A percentile compares a stretch with the other conserved stretches of the same genome.
These are phyloP conservation scores for Akanthomyces uredinophilus DNA, from an alignment of 2,329 filamentous ascomycete genomes.

Conservation along the genomic window DNA sequence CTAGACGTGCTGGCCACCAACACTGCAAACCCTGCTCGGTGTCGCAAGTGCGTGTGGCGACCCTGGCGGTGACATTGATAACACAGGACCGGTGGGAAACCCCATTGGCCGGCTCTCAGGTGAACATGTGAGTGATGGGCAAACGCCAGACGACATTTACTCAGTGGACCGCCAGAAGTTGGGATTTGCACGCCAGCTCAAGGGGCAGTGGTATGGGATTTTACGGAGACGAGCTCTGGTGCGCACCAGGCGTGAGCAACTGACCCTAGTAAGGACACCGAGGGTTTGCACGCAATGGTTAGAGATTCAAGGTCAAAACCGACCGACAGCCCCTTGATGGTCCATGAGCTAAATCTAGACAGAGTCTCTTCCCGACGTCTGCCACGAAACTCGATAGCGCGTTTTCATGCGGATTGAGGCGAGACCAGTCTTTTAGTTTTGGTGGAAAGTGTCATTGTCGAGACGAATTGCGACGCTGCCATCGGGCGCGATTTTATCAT, in stretches of 20 bases:
- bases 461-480: conserved; percentile 24
- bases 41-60: conserved; percentile 5
- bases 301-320: conserved; percentile 31
- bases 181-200: conserved; percentile 30
- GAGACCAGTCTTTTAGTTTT: conserved; percentile 31
- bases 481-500: conserved; percentile 30
- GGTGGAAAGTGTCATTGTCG: conserved; percentile 35
- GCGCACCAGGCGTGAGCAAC: conserved; percentile 29
- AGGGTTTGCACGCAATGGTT: conserved; percentile 36
- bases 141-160: conserved; percentile 24
- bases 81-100: conserved; percentile 33
- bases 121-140: conserved; percentile 26
- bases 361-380: conserved; percentile 20
- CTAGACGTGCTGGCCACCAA: not conserved
- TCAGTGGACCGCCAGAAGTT: conserved; percentile 26
- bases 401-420: conserved; percentile 30
- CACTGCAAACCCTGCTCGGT: not conserved
- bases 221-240: conserved; percentile 33
- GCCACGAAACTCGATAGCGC: conserved; percentile 33
- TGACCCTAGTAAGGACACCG: conserved; percentile 20
- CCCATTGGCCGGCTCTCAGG: conserved; percentile 27
- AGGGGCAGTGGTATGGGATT: conserved; percentile 30
- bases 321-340: conserved; percentile 31
- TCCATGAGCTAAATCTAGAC: conserved; percentile 33
- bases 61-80: conserved; percentile 24